Conservation (phyloP, 108 stramenopile genomes). For the Epithemia pelagica region DNA sequence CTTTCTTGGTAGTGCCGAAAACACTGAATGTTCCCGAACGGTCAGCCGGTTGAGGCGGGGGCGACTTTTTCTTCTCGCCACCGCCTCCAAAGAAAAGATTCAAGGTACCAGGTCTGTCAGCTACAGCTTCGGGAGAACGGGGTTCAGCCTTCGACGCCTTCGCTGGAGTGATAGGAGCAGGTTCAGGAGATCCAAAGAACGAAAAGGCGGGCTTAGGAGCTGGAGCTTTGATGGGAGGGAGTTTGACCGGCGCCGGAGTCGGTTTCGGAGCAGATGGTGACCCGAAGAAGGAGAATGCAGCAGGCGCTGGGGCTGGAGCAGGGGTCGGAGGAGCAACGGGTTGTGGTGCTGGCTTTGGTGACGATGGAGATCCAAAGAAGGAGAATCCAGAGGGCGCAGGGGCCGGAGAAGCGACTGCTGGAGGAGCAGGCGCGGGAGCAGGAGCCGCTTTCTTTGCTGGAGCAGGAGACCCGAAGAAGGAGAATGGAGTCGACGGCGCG, state of each 20-base stretch:
- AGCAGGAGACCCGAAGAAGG: constrained; percentile 4
- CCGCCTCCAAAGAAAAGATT: not conserved
- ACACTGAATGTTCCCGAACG: not conserved
- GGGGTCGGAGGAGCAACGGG: constrained; percentile 19
- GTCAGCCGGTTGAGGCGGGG: not conserved
- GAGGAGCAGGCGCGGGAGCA: not conserved
- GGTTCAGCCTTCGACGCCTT: not conserved
- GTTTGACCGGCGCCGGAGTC: constrained; percentile 5
- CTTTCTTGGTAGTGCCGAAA: not conserved
- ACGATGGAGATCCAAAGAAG: constrained; percentile 23
- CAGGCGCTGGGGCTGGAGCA: constrained; percentile 10
- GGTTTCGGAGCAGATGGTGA: constrained; percentile 10
- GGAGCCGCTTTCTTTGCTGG: constrained; percentile 13
- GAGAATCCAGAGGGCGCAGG: constrained; percentile 24
- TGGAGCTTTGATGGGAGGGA: constrained; percentile 3
- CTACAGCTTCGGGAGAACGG: not conserved
- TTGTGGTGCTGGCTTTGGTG: constrained; percentile 11
- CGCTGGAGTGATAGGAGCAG: not conserved
- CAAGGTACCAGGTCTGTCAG: not conserved
- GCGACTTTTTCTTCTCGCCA: not conserved
- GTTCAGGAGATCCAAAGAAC: constrained; percentile 13
- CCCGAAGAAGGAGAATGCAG: constrained; percentile 7
- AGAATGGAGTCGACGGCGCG: constrained; percentile 10
- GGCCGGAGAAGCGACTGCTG: constrained; percentile 11
- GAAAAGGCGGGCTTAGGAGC: constrained; percentile 10